Evolutionary conservation across 2,329 filamentous ascomycete species (phyloP), one percentile per base, ranked within the genome.

Genomic region (Podosphaera aphanis): DNA sequence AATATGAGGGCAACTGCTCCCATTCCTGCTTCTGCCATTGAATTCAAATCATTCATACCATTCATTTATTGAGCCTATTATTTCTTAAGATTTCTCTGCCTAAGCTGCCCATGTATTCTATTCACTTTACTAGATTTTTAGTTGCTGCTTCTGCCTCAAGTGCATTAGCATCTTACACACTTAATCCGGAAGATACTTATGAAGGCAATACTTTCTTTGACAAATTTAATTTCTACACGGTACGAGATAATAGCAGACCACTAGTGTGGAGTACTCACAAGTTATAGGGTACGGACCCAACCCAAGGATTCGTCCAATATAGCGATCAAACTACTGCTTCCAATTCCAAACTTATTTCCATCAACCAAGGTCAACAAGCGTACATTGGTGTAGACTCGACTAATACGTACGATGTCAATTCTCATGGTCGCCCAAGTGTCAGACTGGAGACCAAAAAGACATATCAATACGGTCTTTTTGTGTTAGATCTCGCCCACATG

Each of bases 401-500:
- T 11, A 43, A 48, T 39, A 33, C 18, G 5, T 36, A 27, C 11
- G 16, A 40, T 38, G 15, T 42, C 10, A 33, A 19, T 15, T 11
- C n/a, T 11, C 40, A 23, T 47, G 68, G 67, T 20, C 59, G 68
- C 27, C 63, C 66, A 8, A 80, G 74, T 53, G 69, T 84, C 41
- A 70, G 79, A 16, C 60, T 84, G 16, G 71, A 75, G 46, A 79
- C 74, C 59, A 76, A 70, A 47, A 66, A 71, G 44, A 59, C 64
- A 2, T 85, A 75, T 59, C 71, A 67, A 25, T 66, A 74, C 51
- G 79, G 77, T 0, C 67, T 85, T 6, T 73, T 83, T 51, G 73
- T 85, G 41, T 64, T 77, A 18, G 79, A 84, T 57, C 68, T 83
- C 43, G 64, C 66, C 13, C 79, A 83, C 53, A 83, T 84, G 75